phyloP scores from a whole-genome alignment of 2,329 filamentous ascomycete species.

The Cryphonectria carpinicola region DNA sequence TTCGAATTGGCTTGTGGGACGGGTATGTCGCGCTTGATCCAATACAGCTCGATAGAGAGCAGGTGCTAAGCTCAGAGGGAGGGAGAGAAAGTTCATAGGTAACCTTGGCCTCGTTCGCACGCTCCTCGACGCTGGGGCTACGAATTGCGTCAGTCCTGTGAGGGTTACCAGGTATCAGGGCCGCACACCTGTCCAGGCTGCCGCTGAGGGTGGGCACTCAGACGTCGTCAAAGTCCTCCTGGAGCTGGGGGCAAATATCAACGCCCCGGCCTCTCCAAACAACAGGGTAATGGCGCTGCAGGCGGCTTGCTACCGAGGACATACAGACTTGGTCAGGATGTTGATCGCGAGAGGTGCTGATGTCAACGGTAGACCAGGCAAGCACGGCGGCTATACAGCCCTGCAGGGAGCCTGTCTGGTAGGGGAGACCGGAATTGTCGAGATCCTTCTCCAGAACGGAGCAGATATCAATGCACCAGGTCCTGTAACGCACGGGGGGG shows the following conservation, averaged over 20 bases:
- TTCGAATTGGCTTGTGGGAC: slow-evolving; percentile 43
- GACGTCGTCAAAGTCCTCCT: slow-evolving; percentile 38
- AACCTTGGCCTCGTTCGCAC: slow-evolving; percentile 32
- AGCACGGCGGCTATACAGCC: slow-evolving; percentile 37
- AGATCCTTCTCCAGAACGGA: slow-evolving; percentile 30
- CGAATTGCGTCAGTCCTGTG: slow-evolving; percentile 34
- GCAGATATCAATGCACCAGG: slow-evolving; percentile 34
- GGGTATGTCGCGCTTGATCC: slow-evolving; percentile 10
- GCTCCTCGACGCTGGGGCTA: slow-evolving; percentile 37
- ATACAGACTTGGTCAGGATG: slow-evolving; percentile 22
- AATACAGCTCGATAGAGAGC: too few relatives aligned
- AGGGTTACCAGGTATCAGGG: slow-evolving; percentile 38
- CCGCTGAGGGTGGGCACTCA: slow-evolving; percentile 36
- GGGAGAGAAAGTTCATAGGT: slow-evolving; percentile 8
- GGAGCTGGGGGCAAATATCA: slow-evolving; percentile 41
- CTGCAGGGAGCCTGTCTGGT: slow-evolving; percentile 41
- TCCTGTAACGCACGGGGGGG: slow-evolving; percentile 30
- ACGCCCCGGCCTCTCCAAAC: slow-evolving; percentile 35
- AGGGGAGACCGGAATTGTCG: slow-evolving; percentile 40
- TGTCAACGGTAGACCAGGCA: slow-evolving; percentile 30
- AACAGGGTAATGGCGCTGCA: slow-evolving; percentile 33
- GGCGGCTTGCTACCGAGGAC: slow-evolving; percentile 28
- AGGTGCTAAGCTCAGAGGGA: not conserved
- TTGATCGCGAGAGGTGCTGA: slow-evolving; percentile 30
- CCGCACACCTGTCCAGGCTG: slow-evolving; percentile 45